phyloP scores from a whole-genome alignment of 208 protist species.

The Leishmania martiniquensis region DNA sequence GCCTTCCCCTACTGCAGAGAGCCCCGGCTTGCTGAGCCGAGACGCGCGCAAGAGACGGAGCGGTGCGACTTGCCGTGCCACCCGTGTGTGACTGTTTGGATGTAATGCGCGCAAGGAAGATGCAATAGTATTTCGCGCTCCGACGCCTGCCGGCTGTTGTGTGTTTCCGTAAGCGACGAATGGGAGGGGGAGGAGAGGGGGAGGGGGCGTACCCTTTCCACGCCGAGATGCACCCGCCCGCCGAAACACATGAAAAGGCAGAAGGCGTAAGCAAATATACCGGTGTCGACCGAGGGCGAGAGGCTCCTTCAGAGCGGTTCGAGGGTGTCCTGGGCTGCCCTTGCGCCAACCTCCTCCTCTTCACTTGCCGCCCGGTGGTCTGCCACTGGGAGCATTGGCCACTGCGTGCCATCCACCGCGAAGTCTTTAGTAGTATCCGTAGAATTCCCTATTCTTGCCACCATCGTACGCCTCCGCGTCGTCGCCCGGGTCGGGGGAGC shows the following conservation, averaged over 20 bases:
- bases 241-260: too few relatives aligned
- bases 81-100: neutral
- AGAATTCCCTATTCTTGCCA: conserved; percentile 68
- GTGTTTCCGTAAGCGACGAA: neutral
- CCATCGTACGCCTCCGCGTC: conserved; percentile 29
- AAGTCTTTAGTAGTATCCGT: conserved; percentile 38
- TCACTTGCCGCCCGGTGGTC: neutral
- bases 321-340: neutral
- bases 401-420: neutral
- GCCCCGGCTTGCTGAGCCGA: neutral
- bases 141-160: neutral
- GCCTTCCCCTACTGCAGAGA: neutral
- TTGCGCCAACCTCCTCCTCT: neutral
- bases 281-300: neutral
- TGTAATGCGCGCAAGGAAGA: neutral
- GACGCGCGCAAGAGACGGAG: neutral
- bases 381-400: neutral
- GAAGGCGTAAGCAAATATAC: neutral
- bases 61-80: neutral
- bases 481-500: conserved; percentile 37
- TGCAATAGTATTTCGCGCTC: neutral
- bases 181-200: neutral
- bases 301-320: neutral
- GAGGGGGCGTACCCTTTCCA: neutral
- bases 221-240: neutral